phyloP scores from a whole-genome alignment of 2,329 filamentous ascomycete species.

The Trichoderma brevicompactum region DNA sequence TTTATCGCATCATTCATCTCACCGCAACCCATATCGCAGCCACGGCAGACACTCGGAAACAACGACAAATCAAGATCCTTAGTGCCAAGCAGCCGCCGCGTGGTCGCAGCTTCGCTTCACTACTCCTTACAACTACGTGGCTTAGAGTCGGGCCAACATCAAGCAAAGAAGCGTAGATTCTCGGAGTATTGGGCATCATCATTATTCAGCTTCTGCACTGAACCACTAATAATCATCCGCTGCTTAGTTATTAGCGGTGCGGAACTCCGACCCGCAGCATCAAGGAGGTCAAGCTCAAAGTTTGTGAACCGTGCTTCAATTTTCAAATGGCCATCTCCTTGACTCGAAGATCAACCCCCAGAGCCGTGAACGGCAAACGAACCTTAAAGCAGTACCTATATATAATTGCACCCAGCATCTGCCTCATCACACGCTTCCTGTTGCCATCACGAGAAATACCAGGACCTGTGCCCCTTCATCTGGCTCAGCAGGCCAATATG shows the following conservation, averaged over 20 bases:
- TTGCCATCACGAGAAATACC: background rate
- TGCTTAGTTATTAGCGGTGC: background rate
- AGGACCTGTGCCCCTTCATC: background rate
- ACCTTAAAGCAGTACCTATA: background rate
- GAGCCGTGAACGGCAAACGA: too few relatives aligned
- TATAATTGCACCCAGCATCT: background rate
- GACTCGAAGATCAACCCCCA: background rate
- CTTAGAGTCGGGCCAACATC: too few relatives aligned
- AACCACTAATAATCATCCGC: background rate
- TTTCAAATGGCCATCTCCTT: background rate
- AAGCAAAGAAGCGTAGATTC: background rate
- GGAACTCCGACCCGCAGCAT: background rate
- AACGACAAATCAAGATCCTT: background rate
- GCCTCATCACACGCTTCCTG: background rate
- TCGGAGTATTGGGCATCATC: background rate
- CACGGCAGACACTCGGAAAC: background rate
- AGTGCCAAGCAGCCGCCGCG: background rate
- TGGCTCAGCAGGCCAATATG: background rate
- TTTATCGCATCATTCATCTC: background rate
- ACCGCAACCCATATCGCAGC: conserved; percentile 4
- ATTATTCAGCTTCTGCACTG: background rate
- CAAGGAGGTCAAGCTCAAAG: background rate
- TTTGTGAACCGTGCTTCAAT: background rate
- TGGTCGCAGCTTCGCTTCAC: background rate
- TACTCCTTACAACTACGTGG: background rate